phyloP scores from a whole-genome alignment of 2,329 filamentous ascomycete species.

The Hymenoscyphus occultus region DNA sequence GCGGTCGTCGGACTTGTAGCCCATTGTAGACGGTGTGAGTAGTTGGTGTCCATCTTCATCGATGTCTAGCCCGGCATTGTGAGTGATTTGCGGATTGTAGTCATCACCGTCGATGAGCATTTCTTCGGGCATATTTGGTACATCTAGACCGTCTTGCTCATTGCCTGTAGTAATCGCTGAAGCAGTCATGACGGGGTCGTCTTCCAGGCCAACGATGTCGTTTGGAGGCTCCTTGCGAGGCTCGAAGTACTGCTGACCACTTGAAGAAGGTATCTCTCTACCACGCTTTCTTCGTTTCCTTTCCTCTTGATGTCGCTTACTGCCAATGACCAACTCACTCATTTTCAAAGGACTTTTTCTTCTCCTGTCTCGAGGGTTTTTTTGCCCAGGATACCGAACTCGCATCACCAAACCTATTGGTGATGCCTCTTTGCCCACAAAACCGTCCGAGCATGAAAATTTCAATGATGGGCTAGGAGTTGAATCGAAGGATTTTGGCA shows the following conservation, averaged over 20 bases:
- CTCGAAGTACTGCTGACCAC: neutral
- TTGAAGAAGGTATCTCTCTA: neutral
- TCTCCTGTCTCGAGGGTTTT: neutral
- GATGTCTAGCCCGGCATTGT: neutral
- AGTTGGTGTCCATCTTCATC: neutral
- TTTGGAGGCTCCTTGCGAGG: neutral
- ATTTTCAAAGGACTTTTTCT: neutral
- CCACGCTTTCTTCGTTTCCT: neutral
- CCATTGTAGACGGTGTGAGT: neutral
- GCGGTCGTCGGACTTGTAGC: too few species aligned
- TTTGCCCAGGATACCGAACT: conserved; percentile 6
- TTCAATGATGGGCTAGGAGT: neutral
- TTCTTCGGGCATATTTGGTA: neutral
- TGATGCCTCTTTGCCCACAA: conserved; percentile 28
- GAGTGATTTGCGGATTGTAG: neutral
- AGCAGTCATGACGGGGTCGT: neutral
- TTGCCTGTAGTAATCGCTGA: neutral
- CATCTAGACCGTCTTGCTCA: neutral
- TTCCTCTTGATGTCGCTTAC: neutral
- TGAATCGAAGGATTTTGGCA: conserved; percentile 17
- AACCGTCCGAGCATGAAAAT: conserved; percentile 28
- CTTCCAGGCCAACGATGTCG: neutral
- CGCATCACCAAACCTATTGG: conserved; percentile 29
- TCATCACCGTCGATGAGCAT: neutral
- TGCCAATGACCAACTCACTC: neutral